Base-by-base conservation (phyloP, 2,329 filamentous ascomycete species). In the Chrysoporthe cubensis region DNA sequence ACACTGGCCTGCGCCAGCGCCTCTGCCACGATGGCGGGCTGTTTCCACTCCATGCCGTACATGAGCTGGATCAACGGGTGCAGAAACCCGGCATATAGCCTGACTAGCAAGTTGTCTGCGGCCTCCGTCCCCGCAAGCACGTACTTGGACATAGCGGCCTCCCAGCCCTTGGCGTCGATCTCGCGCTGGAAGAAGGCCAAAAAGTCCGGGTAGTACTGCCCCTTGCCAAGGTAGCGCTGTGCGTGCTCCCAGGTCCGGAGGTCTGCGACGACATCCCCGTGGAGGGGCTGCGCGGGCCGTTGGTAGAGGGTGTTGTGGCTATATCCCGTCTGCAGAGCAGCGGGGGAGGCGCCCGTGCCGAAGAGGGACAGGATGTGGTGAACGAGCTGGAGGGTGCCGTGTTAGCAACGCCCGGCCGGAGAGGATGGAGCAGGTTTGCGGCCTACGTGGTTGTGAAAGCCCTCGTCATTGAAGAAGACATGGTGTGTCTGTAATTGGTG, bases 31-130 rank as follows among this genome's bases (percentile, higher is more conserved):
- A 97, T 88, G 48, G 91, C 91, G 1, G 92, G 92, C 75, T 97
- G 93, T 11, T 85, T 77, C 81, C 93, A 97, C 76, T 97, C 93
- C 46, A 97, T 76, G 4, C 91, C 94, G 75, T 93, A 97, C 61
- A 93, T 91, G 26, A 97, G 84, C 75, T 97, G 93, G 70, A 97
- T 94, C 18, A 96, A 80, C 1, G 93, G 93, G 74, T 97, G 93
- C 2, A 94, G 73, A 70, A 95, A 85, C 0, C 91, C 89, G 85
- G 72, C 65, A 60, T 69, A 46, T 32, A 95, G 80, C 21, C 93
- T 84, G 1, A 83, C 82, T 2, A 94, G 79, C 82, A 97, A 81
- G 70, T 90, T 88, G 50, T 94, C 87, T 4, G 90, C 88, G 56
- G 84, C 80, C 56, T 88, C 84, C 66, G 90, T 86, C 2, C 85